Conservation (phyloP, 1,284 basidiomycete species). For the Sanghuangporus sanghuang region DNA sequence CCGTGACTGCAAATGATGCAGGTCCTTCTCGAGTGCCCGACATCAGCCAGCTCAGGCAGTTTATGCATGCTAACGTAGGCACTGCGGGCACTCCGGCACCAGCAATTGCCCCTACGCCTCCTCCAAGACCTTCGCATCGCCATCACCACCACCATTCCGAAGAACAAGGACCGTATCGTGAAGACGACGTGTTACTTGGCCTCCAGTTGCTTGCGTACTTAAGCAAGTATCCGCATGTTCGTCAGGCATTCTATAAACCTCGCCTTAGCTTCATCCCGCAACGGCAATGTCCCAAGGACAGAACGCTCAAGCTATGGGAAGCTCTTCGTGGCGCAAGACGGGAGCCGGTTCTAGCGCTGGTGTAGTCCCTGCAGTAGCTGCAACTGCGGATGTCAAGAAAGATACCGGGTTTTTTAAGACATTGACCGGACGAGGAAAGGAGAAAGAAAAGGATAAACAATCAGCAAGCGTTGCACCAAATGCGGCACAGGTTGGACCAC, state of each 20-base stretch:
- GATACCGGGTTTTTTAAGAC: constrained; percentile 32
- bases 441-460: constrained; percentile 27
- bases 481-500: constrained; percentile 15
- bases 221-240: constrained; percentile 96
- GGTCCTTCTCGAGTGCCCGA: background rate
- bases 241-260: constrained; percentile 93
- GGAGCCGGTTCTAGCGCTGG: constrained; percentile 15
- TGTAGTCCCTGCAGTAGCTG: background rate
- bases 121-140: constrained; percentile 9
- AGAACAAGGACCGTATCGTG: constrained; percentile 71
- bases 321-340: constrained; percentile 5
- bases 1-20: background rate
- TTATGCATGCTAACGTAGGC: background rate
- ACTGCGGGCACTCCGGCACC: background rate
- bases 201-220: constrained; percentile 94
- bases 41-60: background rate
- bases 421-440: constrained; percentile 35
- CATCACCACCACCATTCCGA: constrained; percentile 21
- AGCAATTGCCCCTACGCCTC: background rate
- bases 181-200: constrained; percentile 90
- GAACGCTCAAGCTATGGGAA: background rate
- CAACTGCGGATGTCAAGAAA: constrained; percentile 10
- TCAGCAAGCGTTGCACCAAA: constrained; percentile 19
- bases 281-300: constrained; percentile 31
- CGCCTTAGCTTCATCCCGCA: constrained; percentile 71